Base-by-base conservation (phyloP, 352 stramenopile genomes). In the Phytopythium sindhum region DNA sequence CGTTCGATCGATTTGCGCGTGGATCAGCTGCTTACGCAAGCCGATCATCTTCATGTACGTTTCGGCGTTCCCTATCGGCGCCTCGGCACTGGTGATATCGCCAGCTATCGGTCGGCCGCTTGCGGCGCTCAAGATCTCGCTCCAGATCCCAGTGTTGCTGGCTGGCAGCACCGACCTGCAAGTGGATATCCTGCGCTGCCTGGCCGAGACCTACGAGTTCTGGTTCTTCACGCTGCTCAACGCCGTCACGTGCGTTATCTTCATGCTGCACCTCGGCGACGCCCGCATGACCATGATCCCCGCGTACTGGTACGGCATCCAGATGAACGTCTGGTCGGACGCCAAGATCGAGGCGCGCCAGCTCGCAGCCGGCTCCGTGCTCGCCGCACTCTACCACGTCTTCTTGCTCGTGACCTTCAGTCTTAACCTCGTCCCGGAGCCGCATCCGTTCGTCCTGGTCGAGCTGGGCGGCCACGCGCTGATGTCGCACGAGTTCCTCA, bases 221-320 rank as follows among this genome's bases (percentile, higher is more conserved):
- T 81, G 70, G 68, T 77, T 78, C 64, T 75, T 79, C 53, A 60
- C 70, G 28, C 37, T 62, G 10, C 39, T 74, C 10, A 71, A 68
- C 35, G 23, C 57, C 1, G n/a, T 60, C 4, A 65, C 63, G 4
- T 64, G 63, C 15, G 12, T 59, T 2, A 37, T 77, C 12, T 66
- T 75, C 41, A 51, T 54, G 4, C 1, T 61, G 7, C 53, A 70
- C n/a, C 37, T 81, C 3, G 39, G 44, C 0, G 74, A 81, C 50
- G 12, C 57, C 10, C 55, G 70, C 19, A 35, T 63, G 48, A 14
- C 61, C 42, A 44, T 77, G 17, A 44, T 48, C 5, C 44, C 58
- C 0, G 41, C 63, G 19, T 59, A 71, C 19, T 75, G 64, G 61
- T 60, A 66, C 14, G 64, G 58, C 35, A 60, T 73, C 26, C 62